These are phyloP conservation scores for Saccharomycopsis fodiens DNA, from an alignment of 805 yeast genomes.

Conservation along the genomic window DNA sequence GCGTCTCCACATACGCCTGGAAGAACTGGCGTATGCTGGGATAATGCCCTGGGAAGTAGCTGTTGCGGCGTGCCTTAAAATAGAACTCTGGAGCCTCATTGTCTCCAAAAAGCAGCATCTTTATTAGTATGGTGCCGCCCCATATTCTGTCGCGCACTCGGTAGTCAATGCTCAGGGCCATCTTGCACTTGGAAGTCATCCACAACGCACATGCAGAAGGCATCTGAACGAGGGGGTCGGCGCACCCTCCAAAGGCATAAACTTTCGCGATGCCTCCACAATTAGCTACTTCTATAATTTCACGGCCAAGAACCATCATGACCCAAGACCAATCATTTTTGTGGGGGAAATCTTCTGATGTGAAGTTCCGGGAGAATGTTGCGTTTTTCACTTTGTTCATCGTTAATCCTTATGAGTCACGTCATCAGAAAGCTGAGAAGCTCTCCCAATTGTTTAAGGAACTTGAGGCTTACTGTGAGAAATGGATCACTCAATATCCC, in stretches of 20 bases:
- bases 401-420: slow-evolving; percentile 24
- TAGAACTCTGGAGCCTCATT: slow-evolving; percentile 3
- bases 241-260: background rate
- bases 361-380: background rate
- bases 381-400: slow-evolving; percentile 26
- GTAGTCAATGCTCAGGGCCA: no score
- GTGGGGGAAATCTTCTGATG: no score
- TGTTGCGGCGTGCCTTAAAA: slow-evolving; percentile 33
- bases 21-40: slow-evolving; percentile 34
- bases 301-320: no score
- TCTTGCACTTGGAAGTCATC: no score
- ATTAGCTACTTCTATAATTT: background rate
- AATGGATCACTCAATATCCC: slow-evolving; percentile 34
- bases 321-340: background rate
- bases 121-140: slow-evolving; percentile 6
- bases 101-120: background rate
- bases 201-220: background rate
- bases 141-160: slow-evolving; percentile 12
- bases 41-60: slow-evolving; percentile 43
- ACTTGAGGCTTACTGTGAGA: slow-evolving; percentile 7
- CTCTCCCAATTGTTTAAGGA: background rate
- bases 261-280: background rate
- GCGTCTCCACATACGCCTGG: slow-evolving; percentile 24
- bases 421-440: background rate
- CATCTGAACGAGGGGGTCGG: background rate